These are phyloP conservation scores for Dipteronia dyeriana DNA, from an alignment of 345 rosid genomes.

Conservation along the genomic window DNA sequence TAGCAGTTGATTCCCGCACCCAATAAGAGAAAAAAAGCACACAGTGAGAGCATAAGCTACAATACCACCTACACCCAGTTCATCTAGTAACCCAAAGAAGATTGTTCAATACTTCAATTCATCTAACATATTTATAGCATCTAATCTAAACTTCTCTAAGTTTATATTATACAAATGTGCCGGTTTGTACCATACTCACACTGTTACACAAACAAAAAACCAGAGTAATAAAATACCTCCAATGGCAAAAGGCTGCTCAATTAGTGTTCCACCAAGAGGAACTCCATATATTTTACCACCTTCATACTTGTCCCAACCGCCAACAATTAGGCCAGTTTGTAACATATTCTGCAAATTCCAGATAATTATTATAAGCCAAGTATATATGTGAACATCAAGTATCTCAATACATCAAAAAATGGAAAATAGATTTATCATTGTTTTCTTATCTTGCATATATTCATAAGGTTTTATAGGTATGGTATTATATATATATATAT, in stretches of 20 bases:
- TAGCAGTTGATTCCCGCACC: neutral
- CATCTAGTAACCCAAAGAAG: neutral
- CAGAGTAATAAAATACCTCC: constrained; percentile 57
- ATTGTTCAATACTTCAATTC: neutral
- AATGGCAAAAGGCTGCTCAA: constrained; percentile 94
- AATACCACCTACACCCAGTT: neutral
- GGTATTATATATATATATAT: too few relatives aligned
- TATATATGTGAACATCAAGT: constrained; percentile 1
- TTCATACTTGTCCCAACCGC: constrained; percentile 98
- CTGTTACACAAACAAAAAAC: neutral
- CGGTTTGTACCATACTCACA: neutral
- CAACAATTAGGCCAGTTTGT: constrained; percentile 91
- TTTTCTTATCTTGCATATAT: neutral
- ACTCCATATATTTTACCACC: constrained; percentile 95
- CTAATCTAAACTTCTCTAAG: neutral
- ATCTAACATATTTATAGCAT: neutral
- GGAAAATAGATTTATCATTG: neutral
- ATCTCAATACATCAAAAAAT: neutral
- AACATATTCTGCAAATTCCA: constrained; percentile 80
- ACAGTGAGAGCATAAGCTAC: neutral
- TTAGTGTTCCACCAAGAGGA: constrained; percentile 93
- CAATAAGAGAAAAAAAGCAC: neutral
- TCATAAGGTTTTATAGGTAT: too few relatives aligned
- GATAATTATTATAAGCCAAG: neutral
- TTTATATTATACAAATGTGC: neutral